phyloP scores from a whole-genome alignment of 2,329 filamentous ascomycete species.

The Phaeoacremonium minimum region DNA sequence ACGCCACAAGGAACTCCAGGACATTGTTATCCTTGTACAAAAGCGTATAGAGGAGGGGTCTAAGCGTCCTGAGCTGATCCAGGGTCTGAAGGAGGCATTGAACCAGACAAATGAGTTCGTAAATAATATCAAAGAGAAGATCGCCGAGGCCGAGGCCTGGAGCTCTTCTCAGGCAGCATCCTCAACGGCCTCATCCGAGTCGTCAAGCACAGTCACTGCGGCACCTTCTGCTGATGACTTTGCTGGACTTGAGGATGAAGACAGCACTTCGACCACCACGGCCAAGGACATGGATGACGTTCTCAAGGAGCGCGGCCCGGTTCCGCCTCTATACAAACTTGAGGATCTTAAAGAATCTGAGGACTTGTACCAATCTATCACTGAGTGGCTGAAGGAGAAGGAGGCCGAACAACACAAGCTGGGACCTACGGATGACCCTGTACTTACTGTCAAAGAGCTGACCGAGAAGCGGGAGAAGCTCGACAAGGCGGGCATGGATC shows the following conservation, averaged over 20 bases:
- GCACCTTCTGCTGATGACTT: conserved; percentile 52
- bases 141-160: conserved; percentile 62
- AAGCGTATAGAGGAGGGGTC: conserved; percentile 68
- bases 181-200: conserved; percentile 38
- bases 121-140: conserved; percentile 63
- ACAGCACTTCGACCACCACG: conserved; percentile 30
- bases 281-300: conserved; percentile 39
- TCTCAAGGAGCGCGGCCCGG: conserved; percentile 41
- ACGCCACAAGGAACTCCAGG: conserved; percentile 72
- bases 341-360: conserved; percentile 68
- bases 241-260: conserved; percentile 76
- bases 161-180: conserved; percentile 49
- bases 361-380: conserved; percentile 55
- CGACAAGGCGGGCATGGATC: conserved; percentile 63
- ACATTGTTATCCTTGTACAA: conserved; percentile 73
- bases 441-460: conserved; percentile 69
- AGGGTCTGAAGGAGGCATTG: conserved; percentile 65
- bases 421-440: conserved; percentile 66
- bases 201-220: conserved; percentile 32
- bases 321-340: conserved; percentile 65
- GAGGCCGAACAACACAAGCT: conserved; percentile 68
- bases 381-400: conserved; percentile 72
- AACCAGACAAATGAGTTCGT: conserved; percentile 68
- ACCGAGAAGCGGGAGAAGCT: conserved; percentile 65
- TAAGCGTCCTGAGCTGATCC: conserved; percentile 66